A percentile compares a stretch with the other conserved stretches of the same genome.
phyloP scores from a whole-genome alignment of 1,139 yeast genomes.

The Sugiyamaella sp. region DNA sequence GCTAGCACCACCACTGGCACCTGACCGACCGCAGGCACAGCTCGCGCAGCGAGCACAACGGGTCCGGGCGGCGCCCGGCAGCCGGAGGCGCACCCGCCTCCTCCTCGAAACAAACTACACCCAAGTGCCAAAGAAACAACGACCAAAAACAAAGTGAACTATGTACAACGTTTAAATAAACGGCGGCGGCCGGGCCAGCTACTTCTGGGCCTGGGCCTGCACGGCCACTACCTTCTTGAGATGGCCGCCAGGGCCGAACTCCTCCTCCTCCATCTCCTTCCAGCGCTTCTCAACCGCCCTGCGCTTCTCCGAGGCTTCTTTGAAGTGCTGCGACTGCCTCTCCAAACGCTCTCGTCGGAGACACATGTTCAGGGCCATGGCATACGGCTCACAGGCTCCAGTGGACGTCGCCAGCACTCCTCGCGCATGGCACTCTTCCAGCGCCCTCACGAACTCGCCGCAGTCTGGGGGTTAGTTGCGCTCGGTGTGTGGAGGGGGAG shows the following conservation, averaged over 20 bases:
- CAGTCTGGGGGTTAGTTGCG: too few species aligned
- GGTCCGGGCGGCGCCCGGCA: too few species aligned
- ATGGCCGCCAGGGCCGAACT: constrained; percentile 75
- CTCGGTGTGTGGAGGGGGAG: not conserved
- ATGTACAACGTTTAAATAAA: too few species aligned
- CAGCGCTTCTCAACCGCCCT: constrained; percentile 57
- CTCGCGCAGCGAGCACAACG: too few species aligned
- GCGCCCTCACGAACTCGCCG: constrained; percentile 78
- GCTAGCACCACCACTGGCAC: too few species aligned
- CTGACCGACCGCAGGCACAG: too few species aligned
- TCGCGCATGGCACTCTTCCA: constrained; percentile 84
- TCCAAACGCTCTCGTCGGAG: constrained; percentile 75
- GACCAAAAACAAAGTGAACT: too few species aligned
- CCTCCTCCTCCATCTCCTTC: constrained; percentile 70
- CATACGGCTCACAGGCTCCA: constrained; percentile 84
- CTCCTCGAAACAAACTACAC: too few species aligned
- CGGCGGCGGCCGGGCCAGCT: too few species aligned
- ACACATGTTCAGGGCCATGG: constrained; percentile 77
- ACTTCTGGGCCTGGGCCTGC: constrained; percentile 24
- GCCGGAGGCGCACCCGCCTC: too few species aligned
- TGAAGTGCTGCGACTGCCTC: constrained; percentile 65
- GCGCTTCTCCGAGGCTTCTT: constrained; percentile 58
- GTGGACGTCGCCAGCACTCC: constrained; percentile 73
- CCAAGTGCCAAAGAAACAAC: too few species aligned
- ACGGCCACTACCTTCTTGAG: constrained; percentile 62